Base-by-base conservation (phyloP, 306 rosid genomes). In the Boehmeria nivea region DNA sequence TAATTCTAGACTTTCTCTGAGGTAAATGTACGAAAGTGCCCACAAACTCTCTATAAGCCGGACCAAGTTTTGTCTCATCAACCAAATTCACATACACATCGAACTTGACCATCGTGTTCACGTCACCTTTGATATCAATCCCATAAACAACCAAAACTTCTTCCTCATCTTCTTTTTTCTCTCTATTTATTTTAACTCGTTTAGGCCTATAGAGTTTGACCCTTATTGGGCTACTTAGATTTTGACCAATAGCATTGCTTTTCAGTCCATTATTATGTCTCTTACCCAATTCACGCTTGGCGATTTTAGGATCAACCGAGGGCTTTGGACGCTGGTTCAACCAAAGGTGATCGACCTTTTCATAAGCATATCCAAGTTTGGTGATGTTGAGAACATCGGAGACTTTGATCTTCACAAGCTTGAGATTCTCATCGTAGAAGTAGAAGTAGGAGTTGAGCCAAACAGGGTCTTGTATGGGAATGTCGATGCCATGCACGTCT, bases 381-480 rank as follows among this genome's bases (percentile, higher is more conserved):
- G 51, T 33, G 11, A 23, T 10, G 6, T 69, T 44, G 5, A 68
- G 40, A 34, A 53, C 45, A 25, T 68, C 63, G 3, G 19, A 6
- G 11, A 68, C 63, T 47, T 68, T 44, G 15, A 61, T 56, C 31
- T 42, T 54, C 42, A 69, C 68, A 1, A 69, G 53, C 10, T 47
- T 31, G 13, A 38, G 40, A 45, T 61, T 69, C 45, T 69, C 68
- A 12, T 69, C 63, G 43, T 69, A 44, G 46, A 69, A 69, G 9
- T 53, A 47, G 36, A 69, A 69, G 46, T 15, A 34, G 5, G 72
- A 49, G 22, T 61, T 46, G 31, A 61, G 61, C 63, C 74, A 69
- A 61, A 36, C 68, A 12, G 38, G 27, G 12, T 61, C 63, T 1
- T 44, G 8, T 2, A 27, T 56, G 6, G 60, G 24, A 61, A 64